Percentiles rank a stretch among this genome's conserved stretches.
phyloP scores from a whole-genome alignment of 202 grass and related monocot genomes.

The Schoenoplectus triqueter region DNA sequence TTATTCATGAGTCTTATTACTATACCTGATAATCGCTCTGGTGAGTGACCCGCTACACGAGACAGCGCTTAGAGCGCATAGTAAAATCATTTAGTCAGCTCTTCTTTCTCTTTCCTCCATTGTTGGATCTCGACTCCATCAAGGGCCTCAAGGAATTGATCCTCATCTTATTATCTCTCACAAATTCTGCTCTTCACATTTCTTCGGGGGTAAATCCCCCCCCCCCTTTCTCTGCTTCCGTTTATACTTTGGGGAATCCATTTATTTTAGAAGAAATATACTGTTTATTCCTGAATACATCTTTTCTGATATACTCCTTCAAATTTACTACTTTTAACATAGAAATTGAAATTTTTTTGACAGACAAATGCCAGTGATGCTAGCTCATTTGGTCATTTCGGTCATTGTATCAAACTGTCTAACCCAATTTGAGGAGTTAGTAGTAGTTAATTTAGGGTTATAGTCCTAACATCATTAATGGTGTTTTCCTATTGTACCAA shows the following conservation, averaged over 20 bases:
- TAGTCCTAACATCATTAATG: background rate
- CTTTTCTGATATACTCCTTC: background rate
- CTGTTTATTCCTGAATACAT: background rate
- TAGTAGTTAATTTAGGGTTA: background rate
- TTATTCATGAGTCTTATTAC: no score
- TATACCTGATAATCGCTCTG: background rate
- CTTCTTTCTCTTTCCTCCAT: constrained; percentile 23
- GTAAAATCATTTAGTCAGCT: background rate
- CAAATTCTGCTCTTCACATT: background rate
- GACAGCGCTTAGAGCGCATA: background rate
- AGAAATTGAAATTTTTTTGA: no score
- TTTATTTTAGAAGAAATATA: background rate
- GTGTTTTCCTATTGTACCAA: background rate
- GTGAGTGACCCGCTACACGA: background rate
- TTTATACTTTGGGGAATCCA: background rate
- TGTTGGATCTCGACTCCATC: constrained; percentile 33
- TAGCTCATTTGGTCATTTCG: no score
- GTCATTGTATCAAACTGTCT: background rate
- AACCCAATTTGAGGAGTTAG: background rate
- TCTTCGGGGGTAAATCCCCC: background rate
- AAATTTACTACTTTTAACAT: background rate
- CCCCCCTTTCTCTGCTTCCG: background rate
- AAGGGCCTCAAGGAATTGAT: constrained; percentile 7
- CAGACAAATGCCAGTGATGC: no score
- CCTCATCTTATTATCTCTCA: background rate